phyloP scores from a whole-genome alignment of 805 yeast genomes.

The Tetrapisispora fleetii region DNA sequence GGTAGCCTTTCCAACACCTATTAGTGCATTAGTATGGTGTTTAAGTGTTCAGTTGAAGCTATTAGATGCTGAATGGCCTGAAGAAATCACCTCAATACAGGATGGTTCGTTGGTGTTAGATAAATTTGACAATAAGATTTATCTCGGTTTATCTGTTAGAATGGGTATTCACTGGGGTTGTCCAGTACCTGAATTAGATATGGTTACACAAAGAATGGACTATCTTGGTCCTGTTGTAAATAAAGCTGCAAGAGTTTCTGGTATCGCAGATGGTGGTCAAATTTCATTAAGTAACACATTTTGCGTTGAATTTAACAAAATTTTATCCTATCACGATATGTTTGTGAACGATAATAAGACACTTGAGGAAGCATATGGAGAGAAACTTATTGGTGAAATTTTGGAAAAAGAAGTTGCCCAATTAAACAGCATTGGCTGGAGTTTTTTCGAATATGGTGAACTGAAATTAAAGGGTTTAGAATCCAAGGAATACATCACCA shows the following conservation, averaged over 20 bases:
- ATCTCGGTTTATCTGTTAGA: constrained; percentile 85
- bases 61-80: constrained; percentile 88
- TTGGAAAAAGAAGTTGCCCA: constrained; percentile 57
- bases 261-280: constrained; percentile 98
- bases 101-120: constrained; percentile 79
- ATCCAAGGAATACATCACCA: constrained; percentile 77
- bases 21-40: constrained; percentile 89
- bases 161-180: constrained; percentile 99
- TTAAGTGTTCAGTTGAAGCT: constrained; percentile 81
- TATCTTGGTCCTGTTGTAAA: constrained; percentile 98
- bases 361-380: constrained; percentile 33
- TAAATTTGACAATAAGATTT: constrained; percentile 45
- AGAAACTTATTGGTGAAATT: constrained; percentile 40
- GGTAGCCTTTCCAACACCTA: constrained; percentile 91
- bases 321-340: constrained; percentile 34
- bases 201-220: constrained; percentile 95
- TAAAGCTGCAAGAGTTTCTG: constrained; percentile 83
- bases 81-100: constrained; percentile 72
- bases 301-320: constrained; percentile 55
- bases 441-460: constrained; percentile 65
- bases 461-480: constrained; percentile 88
- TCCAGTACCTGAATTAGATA: constrained; percentile 92
- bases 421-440: constrained; percentile 61
- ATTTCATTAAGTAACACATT: constrained; percentile 80
- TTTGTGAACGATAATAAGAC: constrained; percentile 22